phyloP scores from a whole-genome alignment of 73 alveolate species.

The Vitrella brassicaformis region DNA sequence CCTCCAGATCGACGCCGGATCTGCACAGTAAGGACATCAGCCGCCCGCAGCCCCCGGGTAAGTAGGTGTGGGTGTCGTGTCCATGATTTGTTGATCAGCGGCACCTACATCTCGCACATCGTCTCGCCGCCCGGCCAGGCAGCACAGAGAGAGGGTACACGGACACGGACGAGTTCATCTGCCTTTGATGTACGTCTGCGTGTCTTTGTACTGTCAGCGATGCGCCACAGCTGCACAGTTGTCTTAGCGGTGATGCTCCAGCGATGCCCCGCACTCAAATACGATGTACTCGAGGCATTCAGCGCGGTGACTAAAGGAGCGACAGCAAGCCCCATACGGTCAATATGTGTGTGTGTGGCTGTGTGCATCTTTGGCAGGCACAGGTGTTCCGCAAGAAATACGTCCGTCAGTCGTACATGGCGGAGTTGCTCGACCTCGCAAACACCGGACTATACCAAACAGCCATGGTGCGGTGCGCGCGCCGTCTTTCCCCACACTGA shows the following conservation, averaged over 20 bases:
- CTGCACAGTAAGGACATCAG: neutral
- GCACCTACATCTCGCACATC: neutral
- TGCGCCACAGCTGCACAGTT: too few relatives aligned
- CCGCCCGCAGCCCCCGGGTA: neutral
- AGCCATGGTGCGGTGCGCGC: too few relatives aligned
- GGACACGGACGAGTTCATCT: neutral
- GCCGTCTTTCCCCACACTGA: too few relatives aligned
- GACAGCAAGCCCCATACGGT: too few relatives aligned
- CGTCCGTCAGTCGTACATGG: neutral
- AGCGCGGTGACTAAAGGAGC: neutral
- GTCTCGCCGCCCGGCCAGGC: neutral
- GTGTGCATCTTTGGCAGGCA: neutral
- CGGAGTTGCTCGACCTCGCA: neutral
- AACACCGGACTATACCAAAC: too few relatives aligned
- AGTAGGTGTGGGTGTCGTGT: neutral
- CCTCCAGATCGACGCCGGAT: neutral
- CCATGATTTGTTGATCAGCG: neutral
- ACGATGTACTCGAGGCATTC: neutral
- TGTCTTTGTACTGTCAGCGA: too few relatives aligned
- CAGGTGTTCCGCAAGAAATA: neutral
- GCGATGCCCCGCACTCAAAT: neutral
- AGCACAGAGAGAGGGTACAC: neutral
- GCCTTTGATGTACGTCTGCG: too few relatives aligned
- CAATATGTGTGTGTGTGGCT: neutral
- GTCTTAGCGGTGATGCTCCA: neutral